Conservation (phyloP, 2,329 filamentous ascomycete genomes). For the Penicillium sp. region DNA sequence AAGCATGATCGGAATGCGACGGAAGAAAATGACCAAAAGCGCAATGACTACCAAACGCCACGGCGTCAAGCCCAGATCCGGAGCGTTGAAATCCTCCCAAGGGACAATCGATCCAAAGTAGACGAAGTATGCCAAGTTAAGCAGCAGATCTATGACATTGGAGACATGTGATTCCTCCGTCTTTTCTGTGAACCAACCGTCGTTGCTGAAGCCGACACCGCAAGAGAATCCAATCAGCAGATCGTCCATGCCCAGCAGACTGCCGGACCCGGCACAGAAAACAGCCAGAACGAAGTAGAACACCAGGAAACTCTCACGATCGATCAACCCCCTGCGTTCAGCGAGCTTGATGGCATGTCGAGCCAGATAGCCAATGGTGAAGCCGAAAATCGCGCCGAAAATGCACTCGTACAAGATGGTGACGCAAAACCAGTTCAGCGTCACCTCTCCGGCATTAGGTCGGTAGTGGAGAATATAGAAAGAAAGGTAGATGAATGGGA, state of each 20-base stretch:
- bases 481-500: constrained; percentile 92
- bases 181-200: constrained; percentile 98
- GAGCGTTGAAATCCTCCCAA: constrained; percentile 85
- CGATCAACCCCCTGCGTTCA: constrained; percentile 80
- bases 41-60: constrained; percentile 94
- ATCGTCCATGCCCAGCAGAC: constrained; percentile 88
- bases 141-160: constrained; percentile 95
- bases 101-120: constrained; percentile 97
- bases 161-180: constrained; percentile 98
- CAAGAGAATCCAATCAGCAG: constrained; percentile 90
- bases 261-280: constrained; percentile 92
- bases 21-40: constrained; percentile 91
- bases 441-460: constrained; percentile 65
- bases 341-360: constrained; percentile 87
- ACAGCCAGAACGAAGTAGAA: constrained; percentile 97
- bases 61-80: constrained; percentile 69
- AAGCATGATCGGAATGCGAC: constrained; percentile 93
- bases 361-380: constrained; percentile 81
- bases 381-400: constrained; percentile 86
- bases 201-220: constrained; percentile 98
- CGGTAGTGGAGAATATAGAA: constrained; percentile 85
- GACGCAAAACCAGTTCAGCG: constrained; percentile 82
- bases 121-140: constrained; percentile 98
- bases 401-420: constrained; percentile 95
- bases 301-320: constrained; percentile 94